Conservation (phyloP, 345 rosid genomes). For the Aquilaria yunnanensis region DNA sequence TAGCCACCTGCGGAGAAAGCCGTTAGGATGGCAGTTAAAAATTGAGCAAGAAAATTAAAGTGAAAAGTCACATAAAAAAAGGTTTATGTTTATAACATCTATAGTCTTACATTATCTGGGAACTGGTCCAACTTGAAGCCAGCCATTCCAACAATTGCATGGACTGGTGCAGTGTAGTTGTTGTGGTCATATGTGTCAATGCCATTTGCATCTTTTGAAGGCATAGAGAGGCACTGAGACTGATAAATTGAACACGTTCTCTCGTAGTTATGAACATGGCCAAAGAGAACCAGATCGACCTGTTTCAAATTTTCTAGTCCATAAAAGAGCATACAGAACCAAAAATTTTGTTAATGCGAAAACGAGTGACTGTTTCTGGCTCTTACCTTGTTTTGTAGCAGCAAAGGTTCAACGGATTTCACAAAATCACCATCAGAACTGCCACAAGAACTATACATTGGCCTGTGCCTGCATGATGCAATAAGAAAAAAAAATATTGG, state of each 20-base stretch:
- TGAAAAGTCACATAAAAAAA: background rate
- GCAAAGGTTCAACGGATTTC: slow-evolving; percentile 36
- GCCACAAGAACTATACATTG: slow-evolving; percentile 38
- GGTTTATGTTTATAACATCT: background rate
- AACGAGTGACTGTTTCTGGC: background rate
- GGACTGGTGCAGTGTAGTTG: slow-evolving; percentile 56
- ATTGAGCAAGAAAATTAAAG: too few relatives aligned
- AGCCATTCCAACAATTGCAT: slow-evolving; percentile 62
- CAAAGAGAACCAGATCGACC: slow-evolving; percentile 60
- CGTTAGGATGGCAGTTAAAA: background rate
- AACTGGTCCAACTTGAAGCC: slow-evolving; percentile 46
- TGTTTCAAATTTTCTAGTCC: background rate
- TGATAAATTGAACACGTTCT: slow-evolving; percentile 51
- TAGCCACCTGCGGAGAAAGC: slow-evolving; percentile 16
- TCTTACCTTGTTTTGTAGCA: slow-evolving; percentile 39
- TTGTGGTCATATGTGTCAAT: slow-evolving; percentile 45
- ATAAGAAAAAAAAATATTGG: too few relatives aligned
- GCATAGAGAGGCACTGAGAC: slow-evolving; percentile 39
- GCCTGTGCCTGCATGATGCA: slow-evolving; percentile 49
- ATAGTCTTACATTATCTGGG: slow-evolving; percentile 24
- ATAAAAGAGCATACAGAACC: background rate
- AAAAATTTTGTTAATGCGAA: background rate
- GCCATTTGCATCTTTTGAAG: slow-evolving; percentile 36
- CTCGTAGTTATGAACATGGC: slow-evolving; percentile 72
- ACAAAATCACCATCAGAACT: slow-evolving; percentile 18